Evolutionary conservation across 225 moss, liverwort and hornwort genomes (phyloP).

Genomic region (Takakia lepidozioides): DNA sequence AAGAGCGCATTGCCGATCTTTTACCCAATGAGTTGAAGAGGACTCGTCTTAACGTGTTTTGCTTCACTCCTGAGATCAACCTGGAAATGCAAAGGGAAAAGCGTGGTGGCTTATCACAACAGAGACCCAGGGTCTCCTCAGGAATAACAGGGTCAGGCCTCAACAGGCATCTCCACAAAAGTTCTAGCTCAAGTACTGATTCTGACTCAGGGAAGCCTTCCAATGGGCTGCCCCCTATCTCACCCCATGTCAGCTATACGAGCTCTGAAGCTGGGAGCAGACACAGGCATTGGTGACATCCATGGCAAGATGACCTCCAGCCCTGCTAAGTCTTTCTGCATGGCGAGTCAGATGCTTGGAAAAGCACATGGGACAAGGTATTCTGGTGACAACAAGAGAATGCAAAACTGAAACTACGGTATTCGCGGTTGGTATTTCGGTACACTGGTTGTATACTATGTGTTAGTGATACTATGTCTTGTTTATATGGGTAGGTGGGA

Average conservation of each 20-base stretch:
- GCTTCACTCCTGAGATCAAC: slow-evolving; percentile 50
- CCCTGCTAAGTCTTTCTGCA: slow-evolving; percentile 15
- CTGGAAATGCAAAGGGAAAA: slow-evolving; percentile 6
- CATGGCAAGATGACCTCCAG: slow-evolving; percentile 38
- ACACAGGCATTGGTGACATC: slow-evolving; percentile 40
- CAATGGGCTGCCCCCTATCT: slow-evolving; percentile 26
- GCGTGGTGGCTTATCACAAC: slow-evolving; percentile 12
- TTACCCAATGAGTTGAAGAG: slow-evolving; percentile 69
- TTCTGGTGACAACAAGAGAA: too few relatives aligned
- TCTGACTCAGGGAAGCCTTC: slow-evolving; percentile 37
- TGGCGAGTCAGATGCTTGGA: slow-evolving; percentile 35
- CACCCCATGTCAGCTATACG: too few relatives aligned
- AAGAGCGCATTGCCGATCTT: slow-evolving; percentile 67
- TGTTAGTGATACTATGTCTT: too few relatives aligned
- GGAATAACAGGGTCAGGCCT: slow-evolving; percentile 20
- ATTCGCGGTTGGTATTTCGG: too few relatives aligned
- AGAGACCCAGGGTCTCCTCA: slow-evolving; percentile 10
- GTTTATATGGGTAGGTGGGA: too few relatives aligned
- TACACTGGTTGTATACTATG: too few relatives aligned
- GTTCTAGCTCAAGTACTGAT: slow-evolving; percentile 39
- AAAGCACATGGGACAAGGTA: slow-evolving; percentile 30
- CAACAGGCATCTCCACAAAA: too few relatives aligned
- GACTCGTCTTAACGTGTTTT: slow-evolving; percentile 78
- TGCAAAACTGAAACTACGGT: too few relatives aligned
- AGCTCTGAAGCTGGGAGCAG: too few relatives aligned